Evolutionary conservation across 345 rosid genomes (phyloP).

Genomic region (Euphorbia tirucalli): DNA sequence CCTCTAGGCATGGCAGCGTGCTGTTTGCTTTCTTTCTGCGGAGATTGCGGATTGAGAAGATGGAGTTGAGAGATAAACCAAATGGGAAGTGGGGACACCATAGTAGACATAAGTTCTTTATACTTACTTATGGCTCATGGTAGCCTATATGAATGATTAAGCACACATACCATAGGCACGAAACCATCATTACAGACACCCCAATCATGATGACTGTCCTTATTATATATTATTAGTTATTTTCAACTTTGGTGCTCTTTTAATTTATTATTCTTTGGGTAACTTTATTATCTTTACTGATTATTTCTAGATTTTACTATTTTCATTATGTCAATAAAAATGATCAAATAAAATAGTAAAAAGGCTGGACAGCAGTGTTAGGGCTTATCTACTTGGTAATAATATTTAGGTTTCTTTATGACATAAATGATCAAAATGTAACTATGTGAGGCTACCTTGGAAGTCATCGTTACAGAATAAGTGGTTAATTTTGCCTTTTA

Average conservation of each 20-base stretch:
- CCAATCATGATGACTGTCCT: conserved; percentile 10
- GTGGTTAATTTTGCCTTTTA: no score
- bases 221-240: conserved; percentile 1
- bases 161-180: conserved; percentile 21
- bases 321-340: no score
- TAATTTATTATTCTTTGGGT: neutral
- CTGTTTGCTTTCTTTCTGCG: conserved; percentile 25
- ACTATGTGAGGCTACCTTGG: no score
- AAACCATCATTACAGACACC: conserved; percentile 21
- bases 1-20: conserved; percentile 23
- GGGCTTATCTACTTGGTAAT: no score
- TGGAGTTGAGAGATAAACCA: neutral
- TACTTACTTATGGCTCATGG: neutral
- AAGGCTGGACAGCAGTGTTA: no score
- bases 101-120: neutral
- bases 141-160: conserved; percentile 36
- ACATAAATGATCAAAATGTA: no score
- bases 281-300: neutral
- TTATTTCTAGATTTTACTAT: no score
- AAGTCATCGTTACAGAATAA: no score
- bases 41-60: conserved; percentile 18
- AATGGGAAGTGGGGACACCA: conserved; percentile 18
- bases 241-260: neutral
- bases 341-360: no score
- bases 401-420: no score